Percentiles rank a stretch among this genome's conserved stretches.
phyloP scores from a whole-genome alignment of 2,329 filamentous ascomycete genomes.

The Trichophyton benhamiae region DNA sequence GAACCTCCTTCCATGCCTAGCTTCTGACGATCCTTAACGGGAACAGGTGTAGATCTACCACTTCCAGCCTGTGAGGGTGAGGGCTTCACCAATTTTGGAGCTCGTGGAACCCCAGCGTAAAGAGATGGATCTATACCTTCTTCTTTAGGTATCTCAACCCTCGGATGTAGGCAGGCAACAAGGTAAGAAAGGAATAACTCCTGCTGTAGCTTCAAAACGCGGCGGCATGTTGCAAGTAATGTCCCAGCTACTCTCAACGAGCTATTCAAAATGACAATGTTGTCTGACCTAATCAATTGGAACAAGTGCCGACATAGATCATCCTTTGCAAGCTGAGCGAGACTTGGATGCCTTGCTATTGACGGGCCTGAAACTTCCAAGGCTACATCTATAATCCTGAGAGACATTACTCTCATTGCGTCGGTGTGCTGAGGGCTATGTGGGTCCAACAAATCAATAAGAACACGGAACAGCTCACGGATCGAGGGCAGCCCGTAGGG shows the following conservation, averaged over 20 bases:
- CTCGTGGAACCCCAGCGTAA: constrained; percentile 85
- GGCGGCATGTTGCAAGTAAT: constrained; percentile 75
- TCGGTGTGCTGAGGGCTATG: constrained; percentile 88
- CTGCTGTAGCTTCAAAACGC: constrained; percentile 87
- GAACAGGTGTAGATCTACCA: constrained; percentile 78
- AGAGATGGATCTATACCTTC: constrained; percentile 78
- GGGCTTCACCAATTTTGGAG: constrained; percentile 75
- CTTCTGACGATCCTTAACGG: constrained; percentile 82
- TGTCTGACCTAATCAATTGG: constrained; percentile 90
- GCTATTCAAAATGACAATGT: constrained; percentile 87
- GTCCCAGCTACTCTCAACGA: constrained; percentile 87
- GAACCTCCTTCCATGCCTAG: constrained; percentile 84
- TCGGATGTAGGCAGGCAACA: constrained; percentile 82
- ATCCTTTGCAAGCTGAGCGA: constrained; percentile 81
- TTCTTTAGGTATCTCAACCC: constrained; percentile 87
- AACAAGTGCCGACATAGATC: constrained; percentile 88
- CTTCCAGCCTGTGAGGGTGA: constrained; percentile 62
- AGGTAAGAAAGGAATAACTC: constrained; percentile 91
- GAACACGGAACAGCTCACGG: constrained; percentile 79
- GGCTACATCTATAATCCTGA: constrained; percentile 93
- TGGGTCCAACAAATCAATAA: constrained; percentile 87
- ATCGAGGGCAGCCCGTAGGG: constrained; percentile 94
- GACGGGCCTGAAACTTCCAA: constrained; percentile 92
- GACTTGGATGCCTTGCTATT: constrained; percentile 79
- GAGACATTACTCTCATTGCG: constrained; percentile 90